Percentiles rank a stretch among this genome's conserved stretches.
Evolutionary conservation across 2,329 filamentous ascomycete species (phyloP).

Genomic region (Botrytis fragariae): DNA sequence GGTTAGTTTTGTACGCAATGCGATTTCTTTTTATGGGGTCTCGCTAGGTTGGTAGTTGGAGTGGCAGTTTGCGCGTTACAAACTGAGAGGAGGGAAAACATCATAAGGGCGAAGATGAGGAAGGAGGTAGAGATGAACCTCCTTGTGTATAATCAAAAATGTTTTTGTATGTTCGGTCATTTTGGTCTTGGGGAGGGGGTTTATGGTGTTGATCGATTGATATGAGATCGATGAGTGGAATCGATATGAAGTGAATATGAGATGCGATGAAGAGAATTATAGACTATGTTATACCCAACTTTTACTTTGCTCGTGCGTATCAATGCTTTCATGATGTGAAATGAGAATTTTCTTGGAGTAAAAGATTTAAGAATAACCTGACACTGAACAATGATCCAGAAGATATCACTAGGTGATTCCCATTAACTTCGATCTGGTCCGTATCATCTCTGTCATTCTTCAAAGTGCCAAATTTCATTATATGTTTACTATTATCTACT

Average conservation of each 20-base stretch:
- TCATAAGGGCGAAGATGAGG: background rate
- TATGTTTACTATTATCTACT: background rate
- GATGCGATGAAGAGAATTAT: conserved; percentile 21
- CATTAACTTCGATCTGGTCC: background rate
- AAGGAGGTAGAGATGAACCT: background rate
- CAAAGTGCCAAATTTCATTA: background rate
- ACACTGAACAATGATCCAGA: background rate
- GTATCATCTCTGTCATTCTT: background rate
- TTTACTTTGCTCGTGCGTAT: background rate
- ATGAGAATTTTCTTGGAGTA: background rate
- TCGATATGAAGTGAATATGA: conserved; percentile 2
- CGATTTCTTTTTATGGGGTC: conserved; percentile 2
- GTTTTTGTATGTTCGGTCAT: conserved; percentile 4
- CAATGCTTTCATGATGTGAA: background rate
- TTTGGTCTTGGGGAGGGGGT: background rate
- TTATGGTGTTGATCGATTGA: background rate
- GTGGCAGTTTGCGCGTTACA: background rate
- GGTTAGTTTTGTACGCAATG: conserved; percentile 9
- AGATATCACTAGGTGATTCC: background rate
- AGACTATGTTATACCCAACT: conserved; percentile 28
- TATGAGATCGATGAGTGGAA: background rate
- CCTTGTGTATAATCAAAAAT: conserved; percentile 20
- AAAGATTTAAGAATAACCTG: too few species aligned
- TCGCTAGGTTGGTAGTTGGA: background rate
- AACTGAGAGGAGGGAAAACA: background rate